Evolutionary conservation across 2,329 filamentous ascomycete species (phyloP).

Genomic region (Onygenales sp.): DNA sequence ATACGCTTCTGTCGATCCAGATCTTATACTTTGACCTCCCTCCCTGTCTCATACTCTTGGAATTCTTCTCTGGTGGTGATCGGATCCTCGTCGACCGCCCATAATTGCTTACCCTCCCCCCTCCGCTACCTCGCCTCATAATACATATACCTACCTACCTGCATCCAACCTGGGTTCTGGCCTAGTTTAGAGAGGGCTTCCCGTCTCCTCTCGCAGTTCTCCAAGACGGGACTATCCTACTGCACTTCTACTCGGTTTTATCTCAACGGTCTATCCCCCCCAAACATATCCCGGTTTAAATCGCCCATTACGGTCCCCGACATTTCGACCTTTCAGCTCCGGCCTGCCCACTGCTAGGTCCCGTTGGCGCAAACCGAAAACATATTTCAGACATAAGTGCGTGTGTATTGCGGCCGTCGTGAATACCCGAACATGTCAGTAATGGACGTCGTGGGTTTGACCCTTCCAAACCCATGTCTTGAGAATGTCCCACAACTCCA

Average conservation of each 20-base stretch:
- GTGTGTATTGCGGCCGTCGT: slow-evolving; percentile 1
- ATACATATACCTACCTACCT: neutral
- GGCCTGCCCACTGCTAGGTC: neutral
- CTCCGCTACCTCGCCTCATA: neutral
- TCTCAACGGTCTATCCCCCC: slow-evolving; percentile 11
- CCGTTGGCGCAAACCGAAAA: neutral
- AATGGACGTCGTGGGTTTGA: slow-evolving; percentile 36
- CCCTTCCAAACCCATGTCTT: slow-evolving; percentile 27
- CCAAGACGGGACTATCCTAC: slow-evolving; percentile 11
- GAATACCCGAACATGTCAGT: slow-evolving; percentile 29
- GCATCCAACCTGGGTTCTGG: slow-evolving; percentile 8
- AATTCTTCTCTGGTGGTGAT: slow-evolving; percentile 1
- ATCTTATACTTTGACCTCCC: neutral
- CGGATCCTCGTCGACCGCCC: slow-evolving; percentile 1
- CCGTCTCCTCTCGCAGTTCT: slow-evolving; percentile 11
- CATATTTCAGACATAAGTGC: neutral
- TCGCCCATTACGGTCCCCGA: slow-evolving; percentile 5
- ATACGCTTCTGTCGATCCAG: slow-evolving; percentile 3
- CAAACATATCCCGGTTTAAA: neutral
- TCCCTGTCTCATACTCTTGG: neutral
- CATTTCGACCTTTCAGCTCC: neutral
- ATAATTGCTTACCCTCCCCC: neutral
- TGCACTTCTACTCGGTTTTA: slow-evolving; percentile 8
- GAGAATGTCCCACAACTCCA: slow-evolving; percentile 25
- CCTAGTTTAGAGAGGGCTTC: slow-evolving; percentile 7